phyloP scores from a whole-genome alignment of 176 grass and related monocot genomes.

The Coix lacrymajobi region DNA sequence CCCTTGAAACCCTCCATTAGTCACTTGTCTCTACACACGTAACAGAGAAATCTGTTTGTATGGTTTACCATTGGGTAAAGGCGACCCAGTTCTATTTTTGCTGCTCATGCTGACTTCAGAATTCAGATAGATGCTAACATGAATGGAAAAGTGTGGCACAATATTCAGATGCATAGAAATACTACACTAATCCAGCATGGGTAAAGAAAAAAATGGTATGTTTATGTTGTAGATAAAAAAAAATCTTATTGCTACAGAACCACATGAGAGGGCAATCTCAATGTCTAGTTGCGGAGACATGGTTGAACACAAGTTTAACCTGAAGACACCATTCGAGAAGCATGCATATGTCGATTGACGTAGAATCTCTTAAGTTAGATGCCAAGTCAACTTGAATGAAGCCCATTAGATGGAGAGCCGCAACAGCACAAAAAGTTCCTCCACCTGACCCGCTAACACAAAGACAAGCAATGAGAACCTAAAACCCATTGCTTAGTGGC shows the following conservation, averaged over 20 bases:
- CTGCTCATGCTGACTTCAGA: background rate
- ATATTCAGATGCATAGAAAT: background rate
- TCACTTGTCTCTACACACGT: conserved; percentile 53
- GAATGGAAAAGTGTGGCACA: background rate
- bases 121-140: background rate
- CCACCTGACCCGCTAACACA: conserved; percentile 90
- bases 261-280: background rate
- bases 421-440: conserved; percentile 82
- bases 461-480: conserved; percentile 33
- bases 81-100: background rate
- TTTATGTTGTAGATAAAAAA: background rate
- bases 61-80: background rate
- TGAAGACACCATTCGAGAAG: conserved; percentile 86
- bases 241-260: background rate
- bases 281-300: background rate
- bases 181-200: background rate
- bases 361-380: conserved; percentile 34
- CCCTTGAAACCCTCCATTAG: conserved; percentile 80
- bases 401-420: conserved; percentile 82
- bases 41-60: conserved; percentile 2
- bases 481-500: background rate
- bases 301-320: conserved; percentile 23
- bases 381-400: conserved; percentile 56
- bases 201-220: background rate
- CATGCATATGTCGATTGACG: conserved; percentile 40